These are phyloP conservation scores for Rubus idaeus DNA, from an alignment of 306 rosid genomes.

Conservation along the genomic window DNA sequence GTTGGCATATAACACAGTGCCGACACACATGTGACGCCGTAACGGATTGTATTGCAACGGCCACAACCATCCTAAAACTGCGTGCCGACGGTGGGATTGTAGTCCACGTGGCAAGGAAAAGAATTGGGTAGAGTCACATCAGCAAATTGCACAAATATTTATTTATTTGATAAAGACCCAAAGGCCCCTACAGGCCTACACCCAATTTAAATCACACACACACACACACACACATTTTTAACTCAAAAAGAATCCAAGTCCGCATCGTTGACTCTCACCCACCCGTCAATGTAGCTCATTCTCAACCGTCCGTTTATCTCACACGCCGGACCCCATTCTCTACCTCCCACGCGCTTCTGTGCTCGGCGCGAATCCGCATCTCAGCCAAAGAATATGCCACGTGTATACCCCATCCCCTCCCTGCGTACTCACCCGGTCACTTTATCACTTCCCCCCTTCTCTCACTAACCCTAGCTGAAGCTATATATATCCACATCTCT, in stretches of 20 bases:
- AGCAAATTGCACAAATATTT: too few species aligned
- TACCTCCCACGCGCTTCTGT: conserved; percentile 24
- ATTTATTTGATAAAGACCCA: too few species aligned
- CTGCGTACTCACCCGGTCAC: conserved; percentile 16
- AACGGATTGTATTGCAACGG: too few species aligned
- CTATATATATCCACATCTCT: conserved; percentile 37
- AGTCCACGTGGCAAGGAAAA: too few species aligned
- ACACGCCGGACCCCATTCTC: background rate
- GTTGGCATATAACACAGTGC: too few species aligned
- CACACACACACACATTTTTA: too few species aligned
- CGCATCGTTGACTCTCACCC: background rate
- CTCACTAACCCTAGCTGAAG: conserved; percentile 53
- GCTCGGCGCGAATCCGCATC: conserved; percentile 24
- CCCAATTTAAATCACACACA: too few species aligned
- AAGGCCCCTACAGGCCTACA: too few species aligned
- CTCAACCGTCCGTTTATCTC: background rate
- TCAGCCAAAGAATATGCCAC: conserved; percentile 31
- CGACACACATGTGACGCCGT: too few species aligned
- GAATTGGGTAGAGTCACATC: too few species aligned
- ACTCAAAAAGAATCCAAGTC: background rate
- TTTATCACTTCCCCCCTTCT: conserved; percentile 26
- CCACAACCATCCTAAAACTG: too few species aligned
- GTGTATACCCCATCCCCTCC: conserved; percentile 22
- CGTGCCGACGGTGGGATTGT: too few species aligned
- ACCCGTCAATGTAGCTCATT: conserved; percentile 15